These are phyloP conservation scores for Calophaca sinica DNA, from an alignment of 306 rosid species.

Conservation along the genomic window DNA sequence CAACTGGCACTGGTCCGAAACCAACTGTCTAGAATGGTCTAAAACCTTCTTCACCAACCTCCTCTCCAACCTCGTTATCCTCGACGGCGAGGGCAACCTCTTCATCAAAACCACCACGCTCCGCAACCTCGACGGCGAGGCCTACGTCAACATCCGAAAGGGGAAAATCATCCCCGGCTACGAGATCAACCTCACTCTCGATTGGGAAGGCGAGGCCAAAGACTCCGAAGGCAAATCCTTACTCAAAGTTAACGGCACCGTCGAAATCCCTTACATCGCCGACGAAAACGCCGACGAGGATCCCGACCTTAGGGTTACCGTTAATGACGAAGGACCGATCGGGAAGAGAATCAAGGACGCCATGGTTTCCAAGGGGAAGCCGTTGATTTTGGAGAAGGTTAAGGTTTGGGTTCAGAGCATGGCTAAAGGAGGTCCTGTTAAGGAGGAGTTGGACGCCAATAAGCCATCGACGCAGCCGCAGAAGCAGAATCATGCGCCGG, in stretches of 20 bases:
- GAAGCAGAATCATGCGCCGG: conserved; percentile 34
- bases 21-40: conserved; percentile 91
- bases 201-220: conserved; percentile 91
- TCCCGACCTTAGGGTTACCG: conserved; percentile 77
- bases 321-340: conserved; percentile 80
- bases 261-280: conserved; percentile 87
- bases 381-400: conserved; percentile 80
- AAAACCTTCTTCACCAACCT: conserved; percentile 67
- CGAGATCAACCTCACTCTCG: conserved; percentile 68
- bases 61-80: conserved; percentile 65
- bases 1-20: conserved; percentile 99
- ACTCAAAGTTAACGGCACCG: conserved; percentile 77
- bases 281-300: conserved; percentile 98
- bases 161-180: conserved; percentile 95
- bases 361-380: conserved; percentile 72
- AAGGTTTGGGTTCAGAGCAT: conserved; percentile 74
- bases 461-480: conserved; percentile 30
- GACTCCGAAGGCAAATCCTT: conserved; percentile 64
- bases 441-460: conserved; percentile 76
- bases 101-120: conserved; percentile 63
- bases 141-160: conserved; percentile 89
- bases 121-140: conserved; percentile 80
- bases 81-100: conserved; percentile 74
- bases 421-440: conserved; percentile 94
- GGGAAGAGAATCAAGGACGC: conserved; percentile 89